Evolutionary conservation across 352 stramenopile species (phyloP).

Genomic region (Pythium scleroteichum): DNA sequence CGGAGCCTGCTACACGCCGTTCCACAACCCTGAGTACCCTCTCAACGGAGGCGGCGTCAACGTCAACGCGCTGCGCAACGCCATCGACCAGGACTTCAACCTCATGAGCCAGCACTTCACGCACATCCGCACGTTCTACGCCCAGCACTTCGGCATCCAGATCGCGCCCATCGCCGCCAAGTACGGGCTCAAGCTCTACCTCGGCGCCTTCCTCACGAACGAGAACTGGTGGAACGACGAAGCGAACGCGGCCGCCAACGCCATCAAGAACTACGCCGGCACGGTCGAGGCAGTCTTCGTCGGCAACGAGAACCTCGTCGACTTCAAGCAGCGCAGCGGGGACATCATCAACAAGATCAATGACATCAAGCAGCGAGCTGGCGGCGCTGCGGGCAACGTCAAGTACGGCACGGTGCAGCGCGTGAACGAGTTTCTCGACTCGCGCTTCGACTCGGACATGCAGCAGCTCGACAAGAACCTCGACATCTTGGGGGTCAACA

Average conservation of each 20-base stretch:
- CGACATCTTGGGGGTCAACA: constrained; percentile 28
- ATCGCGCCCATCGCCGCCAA: constrained; percentile 38
- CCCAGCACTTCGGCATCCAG: constrained; percentile 44
- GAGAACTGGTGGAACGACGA: constrained; percentile 38
- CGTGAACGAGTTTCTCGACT: constrained; percentile 23
- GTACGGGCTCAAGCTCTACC: constrained; percentile 47
- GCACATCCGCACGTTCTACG: constrained; percentile 58
- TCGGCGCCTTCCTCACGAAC: constrained; percentile 48
- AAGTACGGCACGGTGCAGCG: constrained; percentile 52
- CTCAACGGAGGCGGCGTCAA: constrained; percentile 23
- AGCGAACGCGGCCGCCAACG: constrained; percentile 39
- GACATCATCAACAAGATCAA: constrained; percentile 31
- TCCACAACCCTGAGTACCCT: constrained; percentile 48
- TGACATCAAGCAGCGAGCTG: constrained; percentile 22
- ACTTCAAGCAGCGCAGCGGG: not conserved
- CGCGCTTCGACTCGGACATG: constrained; percentile 3
- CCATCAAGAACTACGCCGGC: constrained; percentile 39
- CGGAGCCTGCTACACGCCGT: constrained; percentile 49
- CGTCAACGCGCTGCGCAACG: not conserved
- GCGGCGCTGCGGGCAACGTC: constrained; percentile 27
- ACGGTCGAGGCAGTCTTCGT: constrained; percentile 46
- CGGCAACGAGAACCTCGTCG: constrained; percentile 41
- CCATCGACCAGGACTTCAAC: constrained; percentile 38
- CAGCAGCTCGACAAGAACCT: constrained; percentile 3
- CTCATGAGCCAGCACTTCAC: constrained; percentile 42